Base-by-base conservation (phyloP, 371 early-diverging fungal species). In the Sporodiniella umbellata region DNA sequence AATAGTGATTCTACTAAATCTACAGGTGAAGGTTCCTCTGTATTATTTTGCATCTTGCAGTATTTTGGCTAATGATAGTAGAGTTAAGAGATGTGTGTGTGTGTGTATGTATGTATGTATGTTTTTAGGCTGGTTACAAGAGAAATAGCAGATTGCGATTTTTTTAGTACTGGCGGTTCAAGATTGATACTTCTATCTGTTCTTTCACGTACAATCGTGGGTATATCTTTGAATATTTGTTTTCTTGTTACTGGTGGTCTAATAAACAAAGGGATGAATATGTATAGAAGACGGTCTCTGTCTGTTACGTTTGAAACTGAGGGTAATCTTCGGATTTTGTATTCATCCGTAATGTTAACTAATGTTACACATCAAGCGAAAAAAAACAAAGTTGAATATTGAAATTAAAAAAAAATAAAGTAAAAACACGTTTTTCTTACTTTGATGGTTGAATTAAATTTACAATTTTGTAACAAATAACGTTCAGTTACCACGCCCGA, bases 401-500 rank as follows among this genome's bases (percentile, higher is more conserved):
- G 10, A 28, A 7, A 28, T 7, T 21, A 40, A 21, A 15, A 40
- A 26, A 37, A 8, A 12, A 22, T 3, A 14, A 7, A 8, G 25
- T 4, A 8, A 26, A 38, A 51, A 46, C 31, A 53, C 38, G 44
- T 44, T n/a, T 50, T 28, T 28, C 35, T 28, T 70, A 68, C 75
- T 64, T 75, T 75, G 21, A 75, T 49, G 2, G 66, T 71, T 1
- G 75, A 75, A 56, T 75, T 75, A 33, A 75, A 68, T 45, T 75
- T 75, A 37, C 64, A 68, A 33, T 71, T 60, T 40, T 71, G 62
- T 22, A 75, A 45, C 15, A 75, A 52, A 53, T 66, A 75, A 19
- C 68, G 45, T 22, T 66, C 52, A 25, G 64, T 71, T 12, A 57
- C 54, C 15, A 51, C 43, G 8, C 67, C 67, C 11, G 53, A 57